Conservation (phyloP, 768 basidiomycete species). For the Lactarius akahatsu region DNA sequence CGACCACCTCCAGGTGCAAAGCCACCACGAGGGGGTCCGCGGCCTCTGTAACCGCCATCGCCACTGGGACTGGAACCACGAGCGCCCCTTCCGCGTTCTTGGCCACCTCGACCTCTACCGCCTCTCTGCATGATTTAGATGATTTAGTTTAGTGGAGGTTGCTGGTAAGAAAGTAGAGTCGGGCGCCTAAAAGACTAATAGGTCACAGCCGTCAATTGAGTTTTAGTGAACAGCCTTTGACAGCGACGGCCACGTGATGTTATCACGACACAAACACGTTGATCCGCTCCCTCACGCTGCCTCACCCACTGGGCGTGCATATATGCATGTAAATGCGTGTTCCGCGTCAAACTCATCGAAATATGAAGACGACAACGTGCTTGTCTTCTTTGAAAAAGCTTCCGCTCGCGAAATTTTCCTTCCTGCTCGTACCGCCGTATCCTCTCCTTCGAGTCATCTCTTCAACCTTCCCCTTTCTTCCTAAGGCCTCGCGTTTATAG, state of each 20-base stretch:
- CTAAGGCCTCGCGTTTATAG: slow-evolving; percentile 14
- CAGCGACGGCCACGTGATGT: too few species aligned
- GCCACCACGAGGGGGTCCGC: slow-evolving; percentile 27
- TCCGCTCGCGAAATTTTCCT: background rate
- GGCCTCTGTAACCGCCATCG: slow-evolving; percentile 33
- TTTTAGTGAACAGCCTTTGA: background rate
- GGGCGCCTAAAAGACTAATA: background rate
- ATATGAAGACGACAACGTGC: slow-evolving; percentile 10
- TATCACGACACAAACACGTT: background rate
- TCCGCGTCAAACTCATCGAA: background rate
- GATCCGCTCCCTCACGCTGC: background rate
- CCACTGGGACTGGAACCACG: slow-evolving; percentile 24
- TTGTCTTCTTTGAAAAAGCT: background rate
- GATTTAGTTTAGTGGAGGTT: background rate
- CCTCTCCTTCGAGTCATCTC: background rate
- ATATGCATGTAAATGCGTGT: slow-evolving; percentile 5
- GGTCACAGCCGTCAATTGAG: background rate
- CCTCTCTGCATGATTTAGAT: slow-evolving; percentile 31
- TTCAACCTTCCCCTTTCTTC: background rate
- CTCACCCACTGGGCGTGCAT: slow-evolving; percentile 1
- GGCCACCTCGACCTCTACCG: slow-evolving; percentile 31
- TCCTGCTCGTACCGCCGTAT: background rate
- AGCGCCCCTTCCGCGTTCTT: slow-evolving; percentile 28
- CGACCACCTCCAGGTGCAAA: slow-evolving; percentile 35
- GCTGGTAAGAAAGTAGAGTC: background rate